phyloP scores from a whole-genome alignment of 345 rosid genomes.

The Murraya paniculata region DNA sequence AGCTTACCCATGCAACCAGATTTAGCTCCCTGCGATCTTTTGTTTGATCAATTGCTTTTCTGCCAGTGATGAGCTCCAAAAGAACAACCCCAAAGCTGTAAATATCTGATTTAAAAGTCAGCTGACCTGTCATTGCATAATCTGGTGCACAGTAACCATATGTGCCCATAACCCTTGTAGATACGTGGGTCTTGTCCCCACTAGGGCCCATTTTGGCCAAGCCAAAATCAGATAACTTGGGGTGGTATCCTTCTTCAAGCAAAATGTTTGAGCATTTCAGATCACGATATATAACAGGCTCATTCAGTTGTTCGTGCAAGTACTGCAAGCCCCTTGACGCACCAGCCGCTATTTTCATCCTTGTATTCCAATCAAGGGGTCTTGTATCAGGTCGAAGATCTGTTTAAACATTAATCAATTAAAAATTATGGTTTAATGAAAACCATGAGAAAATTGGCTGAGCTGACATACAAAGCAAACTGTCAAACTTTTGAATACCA shows the following conservation, averaged over 20 bases:
- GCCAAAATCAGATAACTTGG: conserved; percentile 90
- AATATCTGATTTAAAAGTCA: conserved; percentile 84
- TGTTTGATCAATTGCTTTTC: conserved; percentile 67
- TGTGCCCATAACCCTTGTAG: conserved; percentile 96
- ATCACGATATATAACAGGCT: conserved; percentile 89
- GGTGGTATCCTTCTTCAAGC: conserved; percentile 69
- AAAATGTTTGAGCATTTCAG: conserved; percentile 85
- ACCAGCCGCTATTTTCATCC: conserved; percentile 92
- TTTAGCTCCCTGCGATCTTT: conserved; percentile 58
- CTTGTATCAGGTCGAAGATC: conserved; percentile 47
- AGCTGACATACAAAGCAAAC: neutral
- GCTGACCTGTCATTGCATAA: conserved; percentile 93
- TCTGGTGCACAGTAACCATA: conserved; percentile 97
- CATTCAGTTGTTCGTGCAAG: conserved; percentile 68
- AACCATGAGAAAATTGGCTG: neutral
- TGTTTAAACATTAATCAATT: conserved; percentile 18
- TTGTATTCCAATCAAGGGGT: conserved; percentile 73
- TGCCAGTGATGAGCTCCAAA: conserved; percentile 84
- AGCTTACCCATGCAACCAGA: conserved; percentile 87
- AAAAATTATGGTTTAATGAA: neutral
- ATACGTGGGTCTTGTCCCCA: conserved; percentile 88
- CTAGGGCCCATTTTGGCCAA: conserved; percentile 93
- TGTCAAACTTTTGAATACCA: conserved; percentile 45
- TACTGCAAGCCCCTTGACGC: conserved; percentile 86
- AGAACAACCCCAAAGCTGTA: conserved; percentile 95